Conservation (phyloP, 257 asterid genomes). For the Forsythia suspensa region DNA sequence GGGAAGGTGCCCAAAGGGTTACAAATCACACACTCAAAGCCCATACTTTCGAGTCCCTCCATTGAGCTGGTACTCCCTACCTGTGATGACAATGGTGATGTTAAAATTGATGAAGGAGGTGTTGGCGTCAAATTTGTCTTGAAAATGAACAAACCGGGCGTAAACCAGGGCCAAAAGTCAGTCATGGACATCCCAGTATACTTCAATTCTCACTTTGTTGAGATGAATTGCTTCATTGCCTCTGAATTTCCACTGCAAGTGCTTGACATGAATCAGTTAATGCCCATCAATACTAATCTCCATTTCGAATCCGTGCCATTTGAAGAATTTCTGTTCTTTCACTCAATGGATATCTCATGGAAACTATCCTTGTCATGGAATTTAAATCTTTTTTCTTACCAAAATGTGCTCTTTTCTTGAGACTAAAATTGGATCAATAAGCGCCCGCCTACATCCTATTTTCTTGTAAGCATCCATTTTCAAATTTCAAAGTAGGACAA, state of each 20-base stretch:
- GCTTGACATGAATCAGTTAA: slow-evolving; percentile 67
- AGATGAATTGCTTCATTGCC: slow-evolving; percentile 77
- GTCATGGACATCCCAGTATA: slow-evolving; percentile 93
- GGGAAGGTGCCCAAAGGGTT: no score
- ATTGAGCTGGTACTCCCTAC: slow-evolving; percentile 49
- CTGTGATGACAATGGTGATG: slow-evolving; percentile 43
- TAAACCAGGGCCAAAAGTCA: slow-evolving; percentile 85
- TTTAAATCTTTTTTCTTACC: slow-evolving; percentile 75
- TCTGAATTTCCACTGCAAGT: slow-evolving; percentile 92
- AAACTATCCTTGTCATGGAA: slow-evolving; percentile 77
- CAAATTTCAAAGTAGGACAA: slow-evolving; percentile 69
- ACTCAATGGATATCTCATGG: slow-evolving; percentile 80
- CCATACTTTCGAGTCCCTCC: slow-evolving; percentile 48
- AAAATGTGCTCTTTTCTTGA: slow-evolving; percentile 87
- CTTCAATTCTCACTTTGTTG: slow-evolving; percentile 63
- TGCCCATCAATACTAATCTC: slow-evolving; percentile 85
- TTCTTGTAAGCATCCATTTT: slow-evolving; percentile 84
- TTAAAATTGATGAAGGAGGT: slow-evolving; percentile 27
- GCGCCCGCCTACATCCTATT: slow-evolving; percentile 79
- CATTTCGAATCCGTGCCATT: slow-evolving; percentile 77
- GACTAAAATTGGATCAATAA: slow-evolving; percentile 70
- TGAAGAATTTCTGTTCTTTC: slow-evolving; percentile 45
- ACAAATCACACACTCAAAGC: no score
- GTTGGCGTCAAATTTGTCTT: slow-evolving; percentile 63
- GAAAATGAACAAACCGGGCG: slow-evolving; percentile 76